Percentiles rank a stretch among this genome's conserved stretches.
These are phyloP conservation scores for Phoma sp. DNA, from an alignment of 2,329 filamentous ascomycete genomes.

Conservation along the genomic window DNA sequence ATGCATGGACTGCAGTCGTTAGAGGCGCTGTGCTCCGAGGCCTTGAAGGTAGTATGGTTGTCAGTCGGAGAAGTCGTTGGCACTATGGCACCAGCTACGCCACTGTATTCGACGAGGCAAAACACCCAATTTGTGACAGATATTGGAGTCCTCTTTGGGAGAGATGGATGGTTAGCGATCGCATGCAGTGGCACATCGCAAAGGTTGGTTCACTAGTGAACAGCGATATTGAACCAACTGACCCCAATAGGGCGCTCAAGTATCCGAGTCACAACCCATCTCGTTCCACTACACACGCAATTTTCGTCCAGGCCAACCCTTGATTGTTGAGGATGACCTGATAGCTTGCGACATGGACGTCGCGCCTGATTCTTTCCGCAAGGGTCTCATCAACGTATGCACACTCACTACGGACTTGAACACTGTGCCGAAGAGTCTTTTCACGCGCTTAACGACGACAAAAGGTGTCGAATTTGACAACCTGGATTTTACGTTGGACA, in stretches of 20 bases:
- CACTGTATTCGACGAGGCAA: constrained; percentile 77
- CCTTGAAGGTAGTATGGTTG: constrained; percentile 78
- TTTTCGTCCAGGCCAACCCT: constrained; percentile 77
- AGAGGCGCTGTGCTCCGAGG: constrained; percentile 77
- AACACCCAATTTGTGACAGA: constrained; percentile 73
- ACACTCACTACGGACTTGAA: constrained; percentile 81
- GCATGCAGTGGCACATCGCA: constrained; percentile 86
- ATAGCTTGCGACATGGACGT: constrained; percentile 75
- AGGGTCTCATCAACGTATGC: constrained; percentile 71
- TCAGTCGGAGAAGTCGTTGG: constrained; percentile 74
- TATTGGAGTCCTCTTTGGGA: constrained; percentile 85
- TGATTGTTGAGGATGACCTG: constrained; percentile 79
- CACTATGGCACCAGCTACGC: constrained; percentile 83
- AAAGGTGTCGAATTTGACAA: constrained; percentile 82
- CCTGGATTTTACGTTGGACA: constrained; percentile 80
- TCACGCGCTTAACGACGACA: constrained; percentile 78
- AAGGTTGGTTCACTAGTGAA: constrained; percentile 59
- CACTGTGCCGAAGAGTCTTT: constrained; percentile 74
- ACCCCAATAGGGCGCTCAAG: constrained; percentile 66
- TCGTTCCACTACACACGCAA: constrained; percentile 87
- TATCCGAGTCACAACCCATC: constrained; percentile 75
- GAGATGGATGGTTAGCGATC: constrained; percentile 80
- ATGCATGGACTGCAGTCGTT: constrained; percentile 82
- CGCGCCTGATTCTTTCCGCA: constrained; percentile 61
- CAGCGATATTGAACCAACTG: background rate